phyloP scores from a whole-genome alignment of 169 alveolate species.

The Plasmodium malariae region DNA sequence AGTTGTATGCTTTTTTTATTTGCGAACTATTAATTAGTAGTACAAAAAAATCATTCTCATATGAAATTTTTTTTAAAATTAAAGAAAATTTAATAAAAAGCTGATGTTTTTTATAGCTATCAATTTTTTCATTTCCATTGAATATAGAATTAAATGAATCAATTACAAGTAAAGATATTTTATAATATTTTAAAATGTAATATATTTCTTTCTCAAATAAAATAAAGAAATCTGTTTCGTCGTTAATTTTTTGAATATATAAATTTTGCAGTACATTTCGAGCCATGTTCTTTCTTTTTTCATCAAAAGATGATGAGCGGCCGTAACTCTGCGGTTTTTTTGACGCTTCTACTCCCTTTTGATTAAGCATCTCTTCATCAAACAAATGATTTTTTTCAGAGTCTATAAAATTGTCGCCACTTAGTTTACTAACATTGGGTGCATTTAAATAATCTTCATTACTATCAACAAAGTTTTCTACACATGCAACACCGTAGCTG shows the following conservation, averaged over 20 bases:
- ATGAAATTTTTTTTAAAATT: conserved; percentile 36
- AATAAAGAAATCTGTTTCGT: conserved; percentile 38
- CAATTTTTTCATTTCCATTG: conserved; percentile 29
- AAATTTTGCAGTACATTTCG: conserved; percentile 22
- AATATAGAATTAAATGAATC: conserved; percentile 51
- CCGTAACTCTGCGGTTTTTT: too few relatives aligned
- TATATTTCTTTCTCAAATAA: conserved; percentile 39
- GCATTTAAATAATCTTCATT: neutral
- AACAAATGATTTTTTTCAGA: neutral
- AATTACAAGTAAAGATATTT: conserved; percentile 42
- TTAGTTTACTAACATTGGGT: too few relatives aligned
- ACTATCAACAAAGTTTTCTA: neutral
- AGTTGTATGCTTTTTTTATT: conserved; percentile 2
- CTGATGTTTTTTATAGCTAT: conserved; percentile 18
- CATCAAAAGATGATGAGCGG: neutral
- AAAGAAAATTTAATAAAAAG: conserved; percentile 14
- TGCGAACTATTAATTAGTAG: conserved; percentile 37
- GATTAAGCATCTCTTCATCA: too few relatives aligned
- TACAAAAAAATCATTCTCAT: conserved; percentile 37
- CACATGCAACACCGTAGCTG: neutral
- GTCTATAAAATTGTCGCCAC: neutral
- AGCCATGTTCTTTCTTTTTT: neutral
- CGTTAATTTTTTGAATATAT: conserved; percentile 59
- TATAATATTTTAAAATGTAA: conserved; percentile 29
- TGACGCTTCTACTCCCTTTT: too few relatives aligned